Percentiles rank a stretch among this genome's conserved stretches.
phyloP scores from a whole-genome alignment of 192 early-diverging fungal species.

The Piromyces sp. region DNA sequence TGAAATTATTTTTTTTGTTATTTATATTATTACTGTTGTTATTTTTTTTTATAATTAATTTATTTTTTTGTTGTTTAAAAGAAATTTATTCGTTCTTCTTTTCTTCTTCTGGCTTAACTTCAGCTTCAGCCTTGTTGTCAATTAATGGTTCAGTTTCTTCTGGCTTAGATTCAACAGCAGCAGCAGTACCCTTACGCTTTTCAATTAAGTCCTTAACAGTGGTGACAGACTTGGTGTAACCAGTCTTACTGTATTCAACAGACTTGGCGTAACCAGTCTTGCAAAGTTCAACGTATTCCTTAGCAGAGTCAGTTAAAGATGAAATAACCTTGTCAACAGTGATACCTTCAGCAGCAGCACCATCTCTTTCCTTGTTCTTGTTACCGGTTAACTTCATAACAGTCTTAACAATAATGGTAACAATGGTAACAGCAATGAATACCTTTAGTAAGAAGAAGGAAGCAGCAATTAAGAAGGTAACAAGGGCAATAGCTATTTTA shows the following conservation, averaged over 20 bases:
- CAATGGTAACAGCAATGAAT: neutral
- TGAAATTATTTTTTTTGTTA: neutral
- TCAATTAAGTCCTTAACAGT: neutral
- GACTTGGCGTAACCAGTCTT: neutral
- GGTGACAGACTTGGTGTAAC: neutral
- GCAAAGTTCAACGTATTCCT: neutral
- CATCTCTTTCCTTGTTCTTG: neutral
- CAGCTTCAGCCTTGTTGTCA: neutral
- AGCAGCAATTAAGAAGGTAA: neutral
- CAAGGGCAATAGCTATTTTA: neutral
- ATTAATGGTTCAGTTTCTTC: neutral
- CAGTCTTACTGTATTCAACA: neutral
- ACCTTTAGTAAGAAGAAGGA: neutral
- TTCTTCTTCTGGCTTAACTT: neutral
- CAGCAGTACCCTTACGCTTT: neutral
- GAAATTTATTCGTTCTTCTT: neutral
- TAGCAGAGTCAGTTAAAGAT: neutral
- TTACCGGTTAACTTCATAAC: neutral
- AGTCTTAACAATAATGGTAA: neutral
- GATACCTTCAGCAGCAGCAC: neutral
- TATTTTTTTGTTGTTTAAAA: neutral
- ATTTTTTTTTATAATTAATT: neutral
- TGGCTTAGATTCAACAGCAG: neutral
- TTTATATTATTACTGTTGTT: neutral
- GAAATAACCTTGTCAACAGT: neutral